Percentiles rank a stretch among this genome's conserved stretches.
Conservation (phyloP, 371 early-diverging fungal species). For the Mortierella sp. region DNA sequence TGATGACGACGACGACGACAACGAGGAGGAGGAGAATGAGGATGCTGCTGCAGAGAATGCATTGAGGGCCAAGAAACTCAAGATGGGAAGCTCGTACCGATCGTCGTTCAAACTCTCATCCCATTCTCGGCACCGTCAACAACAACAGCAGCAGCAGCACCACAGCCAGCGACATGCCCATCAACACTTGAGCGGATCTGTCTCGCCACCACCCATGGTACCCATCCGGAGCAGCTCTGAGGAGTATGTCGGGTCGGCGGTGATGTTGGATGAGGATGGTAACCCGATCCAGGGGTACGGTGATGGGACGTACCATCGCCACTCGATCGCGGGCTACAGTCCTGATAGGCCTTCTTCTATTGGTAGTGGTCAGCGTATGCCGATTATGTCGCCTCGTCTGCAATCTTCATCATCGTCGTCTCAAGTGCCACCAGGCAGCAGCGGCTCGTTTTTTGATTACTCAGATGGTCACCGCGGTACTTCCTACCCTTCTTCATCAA, state of each 20-base stretch:
- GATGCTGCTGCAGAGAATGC: neutral
- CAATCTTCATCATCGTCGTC: conserved; percentile 9
- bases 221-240: conserved; percentile 24
- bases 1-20: neutral
- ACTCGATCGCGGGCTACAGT: conserved; percentile 18
- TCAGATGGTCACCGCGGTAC: neutral
- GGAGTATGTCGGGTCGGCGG: conserved; percentile 4
- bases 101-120: neutral
- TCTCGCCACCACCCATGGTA: conserved; percentile 13
- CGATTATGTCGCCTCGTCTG: conserved; percentile 16
- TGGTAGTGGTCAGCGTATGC: neutral
- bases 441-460: neutral
- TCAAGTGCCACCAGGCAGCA: neutral
- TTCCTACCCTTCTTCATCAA: neutral
- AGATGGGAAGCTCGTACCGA: neutral
- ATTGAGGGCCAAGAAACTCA: neutral
- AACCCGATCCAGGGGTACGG: neutral
- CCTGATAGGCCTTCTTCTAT: neutral
- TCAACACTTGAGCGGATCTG: conserved; percentile 4
- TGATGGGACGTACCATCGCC: conserved; percentile 21
- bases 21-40: neutral
- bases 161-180: neutral
- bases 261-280: conserved; percentile 25
- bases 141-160: too few species aligned
- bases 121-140: too few species aligned